These are phyloP conservation scores for Colletotrichum sp. DNA, from an alignment of 2,329 filamentous ascomycete species.

Conservation along the genomic window DNA sequence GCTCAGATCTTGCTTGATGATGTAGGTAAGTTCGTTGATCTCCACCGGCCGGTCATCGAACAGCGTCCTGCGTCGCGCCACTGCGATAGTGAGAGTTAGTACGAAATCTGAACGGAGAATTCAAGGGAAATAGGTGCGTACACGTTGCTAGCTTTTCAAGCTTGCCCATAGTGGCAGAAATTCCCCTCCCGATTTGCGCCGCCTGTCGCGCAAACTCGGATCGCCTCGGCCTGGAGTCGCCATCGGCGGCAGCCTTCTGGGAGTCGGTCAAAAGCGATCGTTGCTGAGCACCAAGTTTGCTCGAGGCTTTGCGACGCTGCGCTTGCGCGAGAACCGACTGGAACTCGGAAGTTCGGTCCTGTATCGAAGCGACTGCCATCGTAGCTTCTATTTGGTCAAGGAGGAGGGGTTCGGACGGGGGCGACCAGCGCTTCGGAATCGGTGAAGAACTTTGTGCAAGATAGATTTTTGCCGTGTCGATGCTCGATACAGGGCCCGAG, in stretches of 20 bases:
- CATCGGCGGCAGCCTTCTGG: conserved; percentile 69
- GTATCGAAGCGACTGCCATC: conserved; percentile 79
- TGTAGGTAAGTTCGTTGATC: conserved; percentile 88
- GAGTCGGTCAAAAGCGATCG: conserved; percentile 79
- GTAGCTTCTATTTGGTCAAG: conserved; percentile 18
- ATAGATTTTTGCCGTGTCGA: neutral
- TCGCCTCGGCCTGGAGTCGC: conserved; percentile 60
- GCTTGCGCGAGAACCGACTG: conserved; percentile 86
- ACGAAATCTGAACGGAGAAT: neutral
- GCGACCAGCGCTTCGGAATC: conserved; percentile 3
- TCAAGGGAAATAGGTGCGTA: conserved; percentile 42
- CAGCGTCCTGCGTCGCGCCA: conserved; percentile 95
- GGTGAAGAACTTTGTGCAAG: neutral
- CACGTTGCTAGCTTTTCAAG: conserved; percentile 89
- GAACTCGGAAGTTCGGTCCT: conserved; percentile 97
- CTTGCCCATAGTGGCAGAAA: conserved; percentile 92
- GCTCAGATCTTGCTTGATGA: conserved; percentile 97
- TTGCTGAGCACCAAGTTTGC: conserved; percentile 79
- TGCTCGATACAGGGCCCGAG: neutral
- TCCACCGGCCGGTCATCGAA: conserved; percentile 97
- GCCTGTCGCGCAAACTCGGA: conserved; percentile 94
- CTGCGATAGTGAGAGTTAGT: conserved; percentile 41
- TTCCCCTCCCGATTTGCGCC: conserved; percentile 89
- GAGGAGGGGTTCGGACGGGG: neutral
- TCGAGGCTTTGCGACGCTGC: conserved; percentile 77